A percentile compares a stretch with the other conserved stretches of the same genome.
Evolutionary conservation across 2,329 filamentous ascomycete species (phyloP).

Genomic region (Pseudogymnoascus verrucosus): DNA sequence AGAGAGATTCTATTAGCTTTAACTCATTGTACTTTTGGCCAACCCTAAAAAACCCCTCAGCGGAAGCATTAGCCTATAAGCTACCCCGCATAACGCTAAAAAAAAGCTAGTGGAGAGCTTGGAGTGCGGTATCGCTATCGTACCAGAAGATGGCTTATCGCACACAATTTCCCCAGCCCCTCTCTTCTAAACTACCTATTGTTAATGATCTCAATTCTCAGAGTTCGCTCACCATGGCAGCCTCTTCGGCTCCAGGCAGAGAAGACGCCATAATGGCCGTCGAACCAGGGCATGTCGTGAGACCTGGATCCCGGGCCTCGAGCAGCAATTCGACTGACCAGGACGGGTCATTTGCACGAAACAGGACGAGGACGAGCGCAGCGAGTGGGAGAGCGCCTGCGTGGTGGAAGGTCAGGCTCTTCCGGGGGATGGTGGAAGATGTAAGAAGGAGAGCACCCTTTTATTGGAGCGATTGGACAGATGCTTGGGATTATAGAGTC

Average conservation of each 20-base stretch:
- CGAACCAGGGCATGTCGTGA: neutral
- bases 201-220: neutral
- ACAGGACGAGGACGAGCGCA: neutral
- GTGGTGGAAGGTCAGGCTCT: conserved; percentile 71
- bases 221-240: neutral
- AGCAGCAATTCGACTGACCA: neutral
- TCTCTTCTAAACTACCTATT: neutral
- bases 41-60: neutral
- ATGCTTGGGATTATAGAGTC: conserved; percentile 87
- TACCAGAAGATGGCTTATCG: neutral
- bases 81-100: conserved; percentile 3
- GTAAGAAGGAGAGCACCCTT: conserved; percentile 65
- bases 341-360: neutral
- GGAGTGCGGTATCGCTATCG: neutral
- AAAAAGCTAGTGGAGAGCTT: neutral
- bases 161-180: neutral
- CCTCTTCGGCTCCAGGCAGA: neutral
- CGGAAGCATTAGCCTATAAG: neutral
- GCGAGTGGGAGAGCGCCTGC: neutral
- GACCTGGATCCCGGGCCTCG: neutral
- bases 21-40: neutral
- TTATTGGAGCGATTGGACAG: conserved; percentile 74
- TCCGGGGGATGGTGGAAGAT: conserved; percentile 75
- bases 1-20: neutral
- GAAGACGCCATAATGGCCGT: neutral